Evolutionary conservation across 2,329 filamentous ascomycete genomes (phyloP), one percentile per base, ranked within the genome.

Genomic region (Colletotrichum sp.): DNA sequence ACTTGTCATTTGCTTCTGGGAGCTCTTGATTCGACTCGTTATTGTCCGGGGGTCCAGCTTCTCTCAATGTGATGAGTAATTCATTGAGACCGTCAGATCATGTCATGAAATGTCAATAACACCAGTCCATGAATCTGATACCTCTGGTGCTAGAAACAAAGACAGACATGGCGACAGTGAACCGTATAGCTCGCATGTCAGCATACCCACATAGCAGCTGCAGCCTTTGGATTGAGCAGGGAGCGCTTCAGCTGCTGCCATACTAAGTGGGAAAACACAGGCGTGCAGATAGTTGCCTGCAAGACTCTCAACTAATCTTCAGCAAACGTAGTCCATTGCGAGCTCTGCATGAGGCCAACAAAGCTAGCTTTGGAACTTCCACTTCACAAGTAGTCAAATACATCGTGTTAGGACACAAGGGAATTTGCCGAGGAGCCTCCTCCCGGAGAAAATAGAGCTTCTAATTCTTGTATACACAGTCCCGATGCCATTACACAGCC

Each of bases 401-500:
- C 18, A 11, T 15, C 36, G 24, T 31, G 27, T 13, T 2, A 43
- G 34, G 54, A 58, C 47, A 71, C 66, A 62, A 71, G 27, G 63
- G 57, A 43, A 64, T 74, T 74, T 67, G 69, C 72, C 72, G 57
- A 66, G 68, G 62, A 74, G 55, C 62, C 63, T 74, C 62, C 72
- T 72, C 63, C 55, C 54, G 59, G 54, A 57, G 55, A 43, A 71
- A 74, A 57, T 57, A 51, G 47, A 70, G 61, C 43, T 69, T 76
- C 73, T 74, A 76, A 71, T 75, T 74, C 75, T 73, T 76, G 74
- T 76, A 69, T 76, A 76, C 75, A 76, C 73, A 66, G 72, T 75
- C 70, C 68, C 67, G 66, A 66, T 70, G 66, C 70, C 65, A 74
- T 75, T 69, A 74, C 72, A 73, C 38, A 73, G 72, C 72, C 69